These are phyloP conservation scores for Pythium volutum DNA, from an alignment of 352 stramenopile species.

Conservation along the genomic window DNA sequence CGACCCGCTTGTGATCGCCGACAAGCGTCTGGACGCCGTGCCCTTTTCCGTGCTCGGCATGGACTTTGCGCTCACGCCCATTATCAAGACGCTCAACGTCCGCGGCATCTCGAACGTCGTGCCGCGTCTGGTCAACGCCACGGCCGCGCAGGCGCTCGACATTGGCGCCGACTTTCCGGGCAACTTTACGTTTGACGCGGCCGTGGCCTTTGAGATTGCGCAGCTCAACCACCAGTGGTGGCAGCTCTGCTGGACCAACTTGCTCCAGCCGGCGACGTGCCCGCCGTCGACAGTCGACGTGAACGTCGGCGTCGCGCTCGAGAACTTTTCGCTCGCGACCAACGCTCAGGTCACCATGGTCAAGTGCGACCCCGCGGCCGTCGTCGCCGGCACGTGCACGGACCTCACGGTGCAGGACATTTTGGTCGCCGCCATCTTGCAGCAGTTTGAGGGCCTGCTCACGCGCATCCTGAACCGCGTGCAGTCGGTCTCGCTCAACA, in stretches of 20 bases:
- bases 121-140: constrained; percentile 52
- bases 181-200: constrained; percentile 33
- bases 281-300: constrained; percentile 34
- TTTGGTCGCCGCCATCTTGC: constrained; percentile 32
- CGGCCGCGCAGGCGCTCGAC: constrained; percentile 31
- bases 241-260: constrained; percentile 56
- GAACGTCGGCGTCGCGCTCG: constrained; percentile 35
- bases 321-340: constrained; percentile 31
- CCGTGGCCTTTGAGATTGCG: constrained; percentile 42
- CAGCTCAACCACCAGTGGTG: constrained; percentile 63
- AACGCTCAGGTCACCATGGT: constrained; percentile 39
- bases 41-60: constrained; percentile 49
- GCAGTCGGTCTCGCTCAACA: constrained; percentile 30
- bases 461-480: constrained; percentile 36
- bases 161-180: constrained; percentile 46
- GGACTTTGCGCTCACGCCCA: constrained; percentile 49
- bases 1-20: constrained; percentile 36
- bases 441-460: constrained; percentile 28
- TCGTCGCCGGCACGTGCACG: constrained; percentile 40
- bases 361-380: constrained; percentile 29
- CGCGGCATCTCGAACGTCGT: constrained; percentile 40
- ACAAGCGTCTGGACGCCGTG: constrained; percentile 42
- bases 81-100: constrained; percentile 46
- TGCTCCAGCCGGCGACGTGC: constrained; percentile 47
- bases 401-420: constrained; percentile 47